These are phyloP conservation scores for Nidularia pulvinata DNA, from an alignment of 768 basidiomycete species.

Conservation along the genomic window DNA sequence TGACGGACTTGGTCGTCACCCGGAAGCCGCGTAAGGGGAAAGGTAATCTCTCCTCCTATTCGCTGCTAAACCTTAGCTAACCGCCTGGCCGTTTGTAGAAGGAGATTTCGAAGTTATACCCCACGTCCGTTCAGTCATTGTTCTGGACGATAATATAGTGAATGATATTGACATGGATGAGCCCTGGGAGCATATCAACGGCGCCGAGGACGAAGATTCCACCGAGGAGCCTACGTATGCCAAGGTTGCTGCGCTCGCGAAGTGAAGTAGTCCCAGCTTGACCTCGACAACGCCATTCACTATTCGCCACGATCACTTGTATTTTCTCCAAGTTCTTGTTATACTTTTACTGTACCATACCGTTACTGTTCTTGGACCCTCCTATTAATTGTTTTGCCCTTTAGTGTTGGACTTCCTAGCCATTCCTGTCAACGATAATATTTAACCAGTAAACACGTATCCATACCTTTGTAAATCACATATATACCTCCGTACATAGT, in stretches of 20 bases:
- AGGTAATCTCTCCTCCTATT: constrained; percentile 25
- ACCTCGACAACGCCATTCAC: too few relatives aligned
- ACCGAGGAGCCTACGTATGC: not conserved
- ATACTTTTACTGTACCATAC: too few relatives aligned
- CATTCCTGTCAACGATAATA: too few relatives aligned
- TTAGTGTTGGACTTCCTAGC: too few relatives aligned
- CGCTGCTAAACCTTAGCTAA: constrained; percentile 4
- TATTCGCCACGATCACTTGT: too few relatives aligned
- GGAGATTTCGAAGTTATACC: constrained; percentile 61
- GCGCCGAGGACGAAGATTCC: constrained; percentile 26
- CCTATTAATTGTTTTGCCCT: too few relatives aligned
- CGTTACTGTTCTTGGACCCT: too few relatives aligned
- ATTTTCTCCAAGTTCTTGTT: too few relatives aligned
- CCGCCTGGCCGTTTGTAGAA: constrained; percentile 18
- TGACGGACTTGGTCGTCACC: constrained; percentile 21
- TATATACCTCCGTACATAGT: too few relatives aligned
- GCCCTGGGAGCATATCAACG: constrained; percentile 57
- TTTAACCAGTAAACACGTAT: too few relatives aligned
- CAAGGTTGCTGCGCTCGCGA: constrained; percentile 2
- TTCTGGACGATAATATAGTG: constrained; percentile 44
- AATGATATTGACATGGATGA: constrained; percentile 47
- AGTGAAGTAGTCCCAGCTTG: too few relatives aligned
- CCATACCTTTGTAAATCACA: too few relatives aligned
- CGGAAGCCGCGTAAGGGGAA: constrained; percentile 38
- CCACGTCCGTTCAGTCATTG: constrained; percentile 52